Evolutionary conservation across 2,329 filamentous ascomycete species (phyloP), one percentile per base, ranked within the genome.

Genomic region (Fusarium sp.): DNA sequence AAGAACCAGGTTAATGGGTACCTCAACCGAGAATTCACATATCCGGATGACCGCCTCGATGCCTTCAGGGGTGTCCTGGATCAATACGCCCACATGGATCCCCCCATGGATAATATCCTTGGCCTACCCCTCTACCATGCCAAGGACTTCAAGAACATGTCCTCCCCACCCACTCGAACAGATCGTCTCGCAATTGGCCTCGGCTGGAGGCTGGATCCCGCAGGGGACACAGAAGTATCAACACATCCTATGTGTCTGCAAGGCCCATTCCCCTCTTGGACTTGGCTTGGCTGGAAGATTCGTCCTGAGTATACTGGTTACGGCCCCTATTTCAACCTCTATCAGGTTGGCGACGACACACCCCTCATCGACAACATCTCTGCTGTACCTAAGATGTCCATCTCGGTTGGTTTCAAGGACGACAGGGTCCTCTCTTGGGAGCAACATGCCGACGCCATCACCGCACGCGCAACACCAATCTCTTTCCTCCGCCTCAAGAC

Each of bases 271-370:
- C 82, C 82, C 2, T 84, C 82, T 0, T 84, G 82, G 82, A 82
- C 81, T 5, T 84, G 82, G 82, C 79, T 84, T 8, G 77, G 81
- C 5, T 84, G 82, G 82, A 78, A 77, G 30, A 69, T 79, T 9
- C 77, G 80, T 4, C 63, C 71, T 3, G 78, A 76, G 3, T 75
- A 74, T 45, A 65, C 76, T 12, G 75, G 71, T n/a, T 61, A 76
- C 50, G 75, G 70, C n/a, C 77, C 77, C n/a, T 72, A 70, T 38
- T 80, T 84, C 68, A 77, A 77, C 62, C 78, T 83, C 52, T 80
- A 78, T 54, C 78, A 82, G 64, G 77, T 82, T 6, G 76, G 72
- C 25, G 78, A 80, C 20, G 65, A 76, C 5, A 69, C 75, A 8
- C 77, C 80, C 5, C 68, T 80, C 15, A 68, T 81, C 25, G 76